These are phyloP conservation scores for Bidens hawaiensis DNA, from an alignment of 140 eudicot genomes.

Conservation along the genomic window DNA sequence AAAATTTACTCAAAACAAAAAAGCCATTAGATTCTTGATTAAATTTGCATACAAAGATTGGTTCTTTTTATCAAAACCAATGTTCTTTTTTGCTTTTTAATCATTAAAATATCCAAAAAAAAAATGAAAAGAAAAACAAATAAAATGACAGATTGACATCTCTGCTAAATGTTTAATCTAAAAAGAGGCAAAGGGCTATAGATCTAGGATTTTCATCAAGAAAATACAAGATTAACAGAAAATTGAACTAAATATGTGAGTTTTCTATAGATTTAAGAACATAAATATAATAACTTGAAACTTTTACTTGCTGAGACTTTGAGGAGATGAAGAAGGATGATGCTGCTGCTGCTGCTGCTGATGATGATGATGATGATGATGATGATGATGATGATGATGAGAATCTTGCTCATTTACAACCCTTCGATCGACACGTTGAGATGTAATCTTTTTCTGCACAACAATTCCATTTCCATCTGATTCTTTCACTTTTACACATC, in stretches of 20 bases:
- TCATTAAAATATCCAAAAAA: constrained; percentile 1
- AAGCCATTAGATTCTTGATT: background rate
- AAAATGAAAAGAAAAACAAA: background rate
- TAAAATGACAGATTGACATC: background rate
- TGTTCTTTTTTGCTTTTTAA: constrained; percentile 17
- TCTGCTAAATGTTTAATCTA: background rate
- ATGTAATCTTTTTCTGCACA: constrained; percentile 56
- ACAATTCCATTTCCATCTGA: constrained; percentile 43
- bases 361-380: constrained; percentile 28
- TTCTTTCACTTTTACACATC: constrained; percentile 65
- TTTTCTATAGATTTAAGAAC: background rate
- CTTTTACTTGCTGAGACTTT: constrained; percentile 51
- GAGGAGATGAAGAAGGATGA: constrained; percentile 58
- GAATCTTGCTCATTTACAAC: constrained; percentile 39
- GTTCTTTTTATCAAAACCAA: constrained; percentile 12
- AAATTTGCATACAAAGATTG: background rate
- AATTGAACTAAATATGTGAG: background rate
- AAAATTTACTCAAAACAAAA: background rate
- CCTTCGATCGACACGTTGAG: constrained; percentile 50
- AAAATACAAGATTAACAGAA: background rate
- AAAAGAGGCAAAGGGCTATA: background rate
- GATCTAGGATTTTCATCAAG: constrained; percentile 13
- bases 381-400: constrained; percentile 33
- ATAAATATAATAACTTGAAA: background rate
- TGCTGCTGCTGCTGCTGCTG: too few species aligned